Evolutionary conservation across 116 monocot species (phyloP), one percentile per base, ranked within the genome.

Genomic region (Phalaenopsis hybrid): DNA sequence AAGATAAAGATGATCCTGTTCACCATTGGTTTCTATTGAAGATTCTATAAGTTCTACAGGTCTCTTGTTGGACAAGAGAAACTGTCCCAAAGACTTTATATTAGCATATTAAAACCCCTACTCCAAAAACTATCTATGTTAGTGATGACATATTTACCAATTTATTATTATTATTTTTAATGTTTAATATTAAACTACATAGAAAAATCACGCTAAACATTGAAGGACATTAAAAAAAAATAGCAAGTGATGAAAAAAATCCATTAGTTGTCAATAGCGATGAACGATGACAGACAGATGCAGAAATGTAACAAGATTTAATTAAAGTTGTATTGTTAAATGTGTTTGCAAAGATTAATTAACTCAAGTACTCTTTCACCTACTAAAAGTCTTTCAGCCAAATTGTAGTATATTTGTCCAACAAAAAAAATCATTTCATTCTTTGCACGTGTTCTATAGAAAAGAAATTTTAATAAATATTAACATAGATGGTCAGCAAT

Each of bases 21-120:
- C 77, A 59, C 41, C 77, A 25, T 57, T 73, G 83, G 28, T 37
- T 65, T 33, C 28, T 28, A 28, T 37, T 33, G 16, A 80, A 75
- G 70, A 23, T 55, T 83, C 70, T 41, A 12, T 45, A 44, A 8
- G 20, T 51, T 89, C 78, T 5, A 45, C 31, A 74, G 78, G 49
- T 44, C 81, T 59, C 44, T 58, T 52, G 44, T 75, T 73, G 67
- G 86, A 85, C 80, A 81, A 80, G 50, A 72, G 72, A 59, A 92
- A 94, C 80, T 92, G 92, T 68, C 28, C 57, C 80, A 59, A 97
- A 81, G 25, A 91, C 78, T 59, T 78, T 91, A 81, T 44, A 89
- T 78, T 88, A 28, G 91, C 92, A 82, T 86, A 88, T 41, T 78
- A 82, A 85, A 97, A 90, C 34, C 92, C 96, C 96, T 97, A 78